Conservation (phyloP, 306 rosid genomes). For the Lathyrus oleraceus region DNA sequence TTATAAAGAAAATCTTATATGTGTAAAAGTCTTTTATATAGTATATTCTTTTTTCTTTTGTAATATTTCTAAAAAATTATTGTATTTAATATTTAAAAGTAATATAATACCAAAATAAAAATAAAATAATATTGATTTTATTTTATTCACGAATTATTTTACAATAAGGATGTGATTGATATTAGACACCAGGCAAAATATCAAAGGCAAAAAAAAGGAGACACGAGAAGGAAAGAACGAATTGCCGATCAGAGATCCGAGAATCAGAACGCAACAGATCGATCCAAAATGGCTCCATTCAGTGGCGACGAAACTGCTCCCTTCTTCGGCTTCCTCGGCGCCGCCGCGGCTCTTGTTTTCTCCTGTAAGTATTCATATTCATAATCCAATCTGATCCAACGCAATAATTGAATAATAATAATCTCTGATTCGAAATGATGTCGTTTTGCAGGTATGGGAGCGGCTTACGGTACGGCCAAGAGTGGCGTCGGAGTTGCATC, state of each 20-base stretch:
- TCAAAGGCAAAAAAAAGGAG: neutral
- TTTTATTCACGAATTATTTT: neutral
- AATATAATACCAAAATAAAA: too few species aligned
- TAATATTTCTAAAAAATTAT: too few species aligned
- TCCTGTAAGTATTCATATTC: conserved; percentile 41
- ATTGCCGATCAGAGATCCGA: neutral
- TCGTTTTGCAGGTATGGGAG: conserved; percentile 59
- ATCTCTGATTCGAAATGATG: neutral
- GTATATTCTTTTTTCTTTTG: too few species aligned
- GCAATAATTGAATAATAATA: neutral
- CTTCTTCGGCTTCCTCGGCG: conserved; percentile 75
- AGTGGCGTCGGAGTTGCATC: conserved; percentile 73
- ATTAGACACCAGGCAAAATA: neutral
- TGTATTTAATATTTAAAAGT: too few species aligned
- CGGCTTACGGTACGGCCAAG: conserved; percentile 68
- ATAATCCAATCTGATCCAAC: neutral
- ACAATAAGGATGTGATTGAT: neutral
- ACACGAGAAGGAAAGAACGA: neutral
- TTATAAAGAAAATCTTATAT: too few species aligned
- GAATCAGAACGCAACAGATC: neutral
- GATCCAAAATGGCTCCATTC: conserved; percentile 48
- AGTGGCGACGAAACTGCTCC: conserved; percentile 79
- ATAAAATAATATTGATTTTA: too few species aligned
- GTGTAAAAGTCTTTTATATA: too few species aligned
- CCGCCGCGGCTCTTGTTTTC: conserved; percentile 73